A percentile compares a stretch with the other conserved stretches of the same genome.
Evolutionary conservation across 805 yeast genomes (phyloP).

Genomic region (Saccharomyces paradoxus): DNA sequence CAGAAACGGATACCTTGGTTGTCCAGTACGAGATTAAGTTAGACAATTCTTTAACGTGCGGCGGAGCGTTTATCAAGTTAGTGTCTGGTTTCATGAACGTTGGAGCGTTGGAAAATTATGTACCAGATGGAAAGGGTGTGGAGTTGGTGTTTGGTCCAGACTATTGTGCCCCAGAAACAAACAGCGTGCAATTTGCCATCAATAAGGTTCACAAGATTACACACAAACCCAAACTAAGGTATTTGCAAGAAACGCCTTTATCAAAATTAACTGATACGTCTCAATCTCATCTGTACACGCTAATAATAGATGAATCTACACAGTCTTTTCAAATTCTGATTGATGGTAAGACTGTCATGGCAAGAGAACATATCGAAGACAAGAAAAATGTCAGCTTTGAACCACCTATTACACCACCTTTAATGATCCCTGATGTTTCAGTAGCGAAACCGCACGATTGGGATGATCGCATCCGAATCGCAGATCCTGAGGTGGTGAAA

Average conservation of each 20-base stretch:
- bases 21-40: constrained; percentile 83
- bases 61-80: constrained; percentile 84
- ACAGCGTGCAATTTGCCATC: constrained; percentile 72
- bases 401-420: constrained; percentile 67
- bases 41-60: constrained; percentile 73
- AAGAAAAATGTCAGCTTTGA: constrained; percentile 34
- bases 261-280: constrained; percentile 47
- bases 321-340: constrained; percentile 72
- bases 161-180: constrained; percentile 63
- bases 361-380: constrained; percentile 58
- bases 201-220: constrained; percentile 47
- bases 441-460: constrained; percentile 71
- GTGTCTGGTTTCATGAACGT: constrained; percentile 35
- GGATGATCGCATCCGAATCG: constrained; percentile 62
- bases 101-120: constrained; percentile 30
- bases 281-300: constrained; percentile 64
- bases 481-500: constrained; percentile 61
- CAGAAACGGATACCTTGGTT: constrained; percentile 59
- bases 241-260: constrained; percentile 53
- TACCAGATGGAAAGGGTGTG: constrained; percentile 55
- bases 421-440: constrained; percentile 45
- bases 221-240: constrained; percentile 60
- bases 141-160: constrained; percentile 95
- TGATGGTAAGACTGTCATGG: constrained; percentile 64
- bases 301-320: constrained; percentile 50